A percentile compares a stretch with the other conserved stretches of the same genome.
Conservation (phyloP, 352 stramenopile species). For the Phytophthora tentaculata region DNA sequence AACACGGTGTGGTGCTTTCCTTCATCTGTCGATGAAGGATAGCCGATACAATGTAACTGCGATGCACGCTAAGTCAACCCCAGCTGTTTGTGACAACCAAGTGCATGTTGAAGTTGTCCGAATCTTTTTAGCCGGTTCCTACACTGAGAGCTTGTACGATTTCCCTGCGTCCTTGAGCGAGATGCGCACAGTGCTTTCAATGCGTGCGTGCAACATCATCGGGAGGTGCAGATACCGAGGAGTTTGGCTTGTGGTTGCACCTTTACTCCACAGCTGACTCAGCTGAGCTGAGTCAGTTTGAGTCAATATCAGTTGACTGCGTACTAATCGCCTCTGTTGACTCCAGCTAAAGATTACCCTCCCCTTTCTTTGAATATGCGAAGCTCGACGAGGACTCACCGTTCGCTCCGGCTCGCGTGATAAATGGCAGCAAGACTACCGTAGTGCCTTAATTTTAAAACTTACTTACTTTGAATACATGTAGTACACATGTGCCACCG, state of each 20-base stretch:
- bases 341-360: conserved; percentile 12
- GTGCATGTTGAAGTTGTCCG: conserved; percentile 26
- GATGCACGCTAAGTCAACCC: conserved; percentile 17
- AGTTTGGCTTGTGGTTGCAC: conserved; percentile 22
- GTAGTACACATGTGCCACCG: neutral
- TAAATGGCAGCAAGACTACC: neutral
- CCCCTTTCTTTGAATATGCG: conserved; percentile 33
- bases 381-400: conserved; percentile 14
- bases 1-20: neutral
- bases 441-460: too few relatives aligned
- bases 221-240: conserved; percentile 12
- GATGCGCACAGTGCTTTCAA: conserved; percentile 5
- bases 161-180: neutral
- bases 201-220: conserved; percentile 17
- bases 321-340: conserved; percentile 18
- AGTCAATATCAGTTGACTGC: conserved; percentile 1
- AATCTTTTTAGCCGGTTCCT: conserved; percentile 19
- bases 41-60: too few relatives aligned
- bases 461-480: too few relatives aligned
- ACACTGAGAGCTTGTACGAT: neutral
- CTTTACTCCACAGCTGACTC: too few relatives aligned
- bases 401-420: conserved; percentile 26
- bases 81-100: conserved; percentile 13
- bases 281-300: conserved; percentile 20
- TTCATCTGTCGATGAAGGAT: too few relatives aligned